Evolutionary conservation across 305 asterid genomes (phyloP).

Genomic region (Rubia tinctorum): DNA sequence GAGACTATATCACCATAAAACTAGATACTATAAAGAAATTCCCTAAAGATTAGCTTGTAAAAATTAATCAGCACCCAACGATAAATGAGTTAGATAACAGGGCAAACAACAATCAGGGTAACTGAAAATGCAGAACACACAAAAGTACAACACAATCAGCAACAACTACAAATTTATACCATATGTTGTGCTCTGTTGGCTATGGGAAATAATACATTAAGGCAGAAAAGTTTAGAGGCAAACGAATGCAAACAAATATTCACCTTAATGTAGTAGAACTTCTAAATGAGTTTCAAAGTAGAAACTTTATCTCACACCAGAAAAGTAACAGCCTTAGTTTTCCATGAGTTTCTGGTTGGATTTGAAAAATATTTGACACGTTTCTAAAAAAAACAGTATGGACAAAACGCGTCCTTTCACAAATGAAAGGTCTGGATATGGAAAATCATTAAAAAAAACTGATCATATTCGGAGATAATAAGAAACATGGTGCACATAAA

Average conservation of each 20-base stretch:
- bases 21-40: neutral
- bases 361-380: neutral
- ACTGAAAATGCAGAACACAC: neutral
- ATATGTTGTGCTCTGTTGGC: too few species aligned
- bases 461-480: neutral
- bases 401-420: neutral
- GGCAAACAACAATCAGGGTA: neutral
- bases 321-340: neutral
- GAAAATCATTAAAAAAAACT: neutral
- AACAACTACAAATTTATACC: too few species aligned
- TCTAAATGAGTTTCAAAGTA: neutral
- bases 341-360: neutral
- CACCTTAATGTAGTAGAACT: neutral
- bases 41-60: neutral
- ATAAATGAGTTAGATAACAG: neutral
- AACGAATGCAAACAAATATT: too few species aligned
- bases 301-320: neutral
- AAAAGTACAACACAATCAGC: neutral
- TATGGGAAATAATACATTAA: neutral
- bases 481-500: neutral
- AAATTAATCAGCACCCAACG: neutral
- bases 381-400: neutral
- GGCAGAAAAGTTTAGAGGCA: neutral
- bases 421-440: neutral
- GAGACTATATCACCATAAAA: neutral